These are phyloP conservation scores for Clitopilus passeckerianus DNA, from an alignment of 768 basidiomycete genomes.

Conservation along the genomic window DNA sequence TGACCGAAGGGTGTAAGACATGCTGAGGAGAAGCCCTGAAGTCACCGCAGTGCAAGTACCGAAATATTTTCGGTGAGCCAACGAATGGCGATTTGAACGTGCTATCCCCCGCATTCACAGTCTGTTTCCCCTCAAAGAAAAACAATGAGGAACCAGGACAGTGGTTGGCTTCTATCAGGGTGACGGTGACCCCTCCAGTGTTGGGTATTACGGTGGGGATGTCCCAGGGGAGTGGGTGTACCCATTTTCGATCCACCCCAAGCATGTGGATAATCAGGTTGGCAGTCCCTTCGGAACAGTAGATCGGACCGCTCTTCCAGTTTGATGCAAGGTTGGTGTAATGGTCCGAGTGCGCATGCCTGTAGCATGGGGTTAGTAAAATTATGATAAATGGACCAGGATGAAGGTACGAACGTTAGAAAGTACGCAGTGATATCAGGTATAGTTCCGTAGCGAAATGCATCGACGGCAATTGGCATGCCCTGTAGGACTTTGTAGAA, in stretches of 20 bases:
- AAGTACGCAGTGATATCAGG: conserved; percentile 90
- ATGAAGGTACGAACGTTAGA: conserved; percentile 55
- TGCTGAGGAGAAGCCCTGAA: conserved; percentile 88
- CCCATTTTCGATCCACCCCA: conserved; percentile 83
- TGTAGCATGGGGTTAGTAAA: conserved; percentile 19
- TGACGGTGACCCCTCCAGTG: conserved; percentile 83
- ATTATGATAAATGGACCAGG: conserved; percentile 8
- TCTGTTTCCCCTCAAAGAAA: conserved; percentile 90
- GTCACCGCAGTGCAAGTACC: conserved; percentile 95
- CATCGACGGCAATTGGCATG: conserved; percentile 98
- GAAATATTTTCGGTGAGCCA: conserved; percentile 65
- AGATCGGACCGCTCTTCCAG: conserved; percentile 92
- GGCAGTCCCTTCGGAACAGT: conserved; percentile 92
- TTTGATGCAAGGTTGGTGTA: conserved; percentile 87
- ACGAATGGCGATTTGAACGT: conserved; percentile 65
- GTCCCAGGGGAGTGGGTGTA: conserved; percentile 83
- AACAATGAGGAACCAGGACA: conserved; percentile 96
- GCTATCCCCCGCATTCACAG: conserved; percentile 83
- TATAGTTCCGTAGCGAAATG: conserved; percentile 90
- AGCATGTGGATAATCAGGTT: conserved; percentile 92
- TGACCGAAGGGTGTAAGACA: conserved; percentile 78
- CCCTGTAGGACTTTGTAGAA: conserved; percentile 96
- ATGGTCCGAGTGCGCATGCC: conserved; percentile 96
- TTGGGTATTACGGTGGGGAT: conserved; percentile 68
- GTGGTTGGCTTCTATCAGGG: conserved; percentile 97